Evolutionary conservation across 225 moss, liverwort and hornwort species (phyloP), one percentile per base, ranked within the genome.

Genomic region (Marchantia paleacea): DNA sequence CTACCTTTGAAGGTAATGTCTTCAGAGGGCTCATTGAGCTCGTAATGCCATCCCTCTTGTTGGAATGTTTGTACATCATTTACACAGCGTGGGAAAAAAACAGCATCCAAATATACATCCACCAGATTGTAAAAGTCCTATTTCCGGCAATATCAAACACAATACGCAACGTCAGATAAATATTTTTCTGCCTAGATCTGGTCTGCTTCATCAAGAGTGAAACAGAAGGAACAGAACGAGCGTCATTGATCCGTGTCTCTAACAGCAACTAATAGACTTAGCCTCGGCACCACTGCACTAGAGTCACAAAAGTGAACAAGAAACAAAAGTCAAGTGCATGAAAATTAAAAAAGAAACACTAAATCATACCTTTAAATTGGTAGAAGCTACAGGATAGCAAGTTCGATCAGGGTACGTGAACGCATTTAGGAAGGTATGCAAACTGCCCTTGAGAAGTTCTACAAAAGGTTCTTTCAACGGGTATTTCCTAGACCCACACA

Each of bases 1-100:
- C 78, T 87, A 95, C 97, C 99, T 81, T 99, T 99, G 15, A 69
- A 99, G 11, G 99, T 99, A 29, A 99, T 99, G 73, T 92, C 91
- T 84, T 99, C 95, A 61, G 94, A 87, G 14, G 95, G 92, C 81
- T 94, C 90, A 83, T 99, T 99, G 18, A 99, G 81, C 88, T 99
- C 99, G 78, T 99, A 99, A 70, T 99, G 99, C 99, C 99, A 99
- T 63, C 99, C 99, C 83, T 99, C 99, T 84, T 99, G 99, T 83
- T 95, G 92, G 82, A 99, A 99, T 54, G 95, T 99, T 80, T 92
- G 83, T 0, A 88, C 70, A 69, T 99, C 99, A 81, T 95, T 94
- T 54, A 94, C 91, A 83, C 95, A 99, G 28, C 91, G 91, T 10
- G 99, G 99, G 79, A 94, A 92, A 81, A 91, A 99, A 29, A 99